These are phyloP conservation scores for Iris macrosiphon DNA, from an alignment of 106 monocot species.

Conservation along the genomic window DNA sequence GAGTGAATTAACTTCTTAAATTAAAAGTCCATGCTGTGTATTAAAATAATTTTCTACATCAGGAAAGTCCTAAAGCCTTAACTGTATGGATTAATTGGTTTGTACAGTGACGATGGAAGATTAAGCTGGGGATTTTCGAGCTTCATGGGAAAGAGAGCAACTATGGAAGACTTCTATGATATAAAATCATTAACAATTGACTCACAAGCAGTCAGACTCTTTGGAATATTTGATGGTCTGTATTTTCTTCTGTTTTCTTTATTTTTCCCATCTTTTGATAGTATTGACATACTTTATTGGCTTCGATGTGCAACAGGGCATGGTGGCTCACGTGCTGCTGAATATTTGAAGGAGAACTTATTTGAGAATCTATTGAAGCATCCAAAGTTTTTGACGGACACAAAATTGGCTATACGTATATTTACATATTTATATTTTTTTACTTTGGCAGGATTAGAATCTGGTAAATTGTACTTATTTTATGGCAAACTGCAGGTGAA, in stretches of 20 bases:
- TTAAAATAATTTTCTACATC: too few species aligned
- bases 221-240: conserved; percentile 72
- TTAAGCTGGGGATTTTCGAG: conserved; percentile 21
- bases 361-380: conserved; percentile 86
- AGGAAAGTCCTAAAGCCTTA: too few species aligned
- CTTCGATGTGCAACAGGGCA: conserved; percentile 42
- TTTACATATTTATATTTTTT: not conserved
- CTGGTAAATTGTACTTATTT: not conserved
- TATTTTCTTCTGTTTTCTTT: not conserved
- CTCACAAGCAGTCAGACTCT: conserved; percentile 15
- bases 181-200: conserved; percentile 12
- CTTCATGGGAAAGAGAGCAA: conserved; percentile 20
- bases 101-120: conserved; percentile 14
- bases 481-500: conserved; percentile 47
- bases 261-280: conserved; percentile 4
- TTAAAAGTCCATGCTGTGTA: too few species aligned
- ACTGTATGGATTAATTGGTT: too few species aligned
- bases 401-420: conserved; percentile 79
- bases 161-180: conserved; percentile 21
- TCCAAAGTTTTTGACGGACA: conserved; percentile 70
- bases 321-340: conserved; percentile 82
- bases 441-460: not conserved
- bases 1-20: too few species aligned
- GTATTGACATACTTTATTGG: conserved; percentile 4
- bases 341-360: conserved; percentile 83